phyloP scores from a whole-genome alignment of 345 rosid species.

The Eucalyptus paniculata region DNA sequence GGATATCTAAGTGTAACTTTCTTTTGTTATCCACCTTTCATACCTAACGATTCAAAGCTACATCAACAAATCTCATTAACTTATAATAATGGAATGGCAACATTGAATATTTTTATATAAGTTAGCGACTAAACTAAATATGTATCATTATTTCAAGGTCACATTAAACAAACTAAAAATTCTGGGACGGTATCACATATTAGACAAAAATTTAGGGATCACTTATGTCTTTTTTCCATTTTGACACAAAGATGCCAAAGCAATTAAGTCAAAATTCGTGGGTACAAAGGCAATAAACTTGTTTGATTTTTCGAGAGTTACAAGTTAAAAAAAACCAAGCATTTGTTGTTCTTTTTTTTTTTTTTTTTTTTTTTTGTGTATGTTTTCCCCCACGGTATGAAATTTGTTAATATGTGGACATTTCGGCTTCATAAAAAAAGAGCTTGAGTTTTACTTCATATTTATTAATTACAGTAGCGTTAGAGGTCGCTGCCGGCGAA shows the following conservation, averaged over 20 bases:
- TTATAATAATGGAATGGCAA: neutral
- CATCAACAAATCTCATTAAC: neutral
- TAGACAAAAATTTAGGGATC: neutral
- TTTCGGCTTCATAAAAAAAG: neutral
- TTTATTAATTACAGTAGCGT: neutral
- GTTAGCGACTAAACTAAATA: fast-evolving
- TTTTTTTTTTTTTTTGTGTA: too few relatives aligned
- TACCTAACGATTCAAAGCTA: neutral
- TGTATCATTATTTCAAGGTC: neutral
- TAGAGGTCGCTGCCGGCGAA: neutral
- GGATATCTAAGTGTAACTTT: neutral
- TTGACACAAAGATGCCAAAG: neutral
- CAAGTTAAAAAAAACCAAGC: neutral
- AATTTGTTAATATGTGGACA: neutral
- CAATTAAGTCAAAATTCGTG: neutral
- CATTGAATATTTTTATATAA: neutral
- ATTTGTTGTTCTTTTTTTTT: neutral
- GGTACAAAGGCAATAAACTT: neutral
- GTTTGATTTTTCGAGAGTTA: neutral
- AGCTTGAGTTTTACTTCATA: neutral
- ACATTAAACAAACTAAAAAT: neutral
- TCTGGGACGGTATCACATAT: fast-evolving
- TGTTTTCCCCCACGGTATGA: neutral
- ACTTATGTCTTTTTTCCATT: neutral
- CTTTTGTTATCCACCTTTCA: neutral